phyloP scores from a whole-genome alignment of 1,284 basidiomycete genomes.

The Erythrobasidium hasegawianum region DNA sequence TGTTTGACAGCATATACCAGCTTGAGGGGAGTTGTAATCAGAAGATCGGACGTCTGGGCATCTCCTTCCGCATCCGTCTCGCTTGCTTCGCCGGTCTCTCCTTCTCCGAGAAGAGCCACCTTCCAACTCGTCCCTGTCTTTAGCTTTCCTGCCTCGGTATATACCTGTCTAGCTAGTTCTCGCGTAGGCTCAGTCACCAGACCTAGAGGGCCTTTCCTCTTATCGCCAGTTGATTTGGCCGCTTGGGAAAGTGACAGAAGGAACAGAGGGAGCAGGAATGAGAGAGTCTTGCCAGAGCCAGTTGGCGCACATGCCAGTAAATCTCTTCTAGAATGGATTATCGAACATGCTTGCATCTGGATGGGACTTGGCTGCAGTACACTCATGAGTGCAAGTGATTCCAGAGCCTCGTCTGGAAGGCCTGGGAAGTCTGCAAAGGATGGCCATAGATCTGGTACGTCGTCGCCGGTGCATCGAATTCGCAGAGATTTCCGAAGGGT shows the following conservation, averaged over 20 bases:
- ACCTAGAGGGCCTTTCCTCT: slow-evolving; percentile 53
- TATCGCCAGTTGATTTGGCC: not conserved
- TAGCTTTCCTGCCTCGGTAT: slow-evolving; percentile 82
- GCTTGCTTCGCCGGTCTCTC: slow-evolving; percentile 5
- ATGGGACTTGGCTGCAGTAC: slow-evolving; percentile 48
- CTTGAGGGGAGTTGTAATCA: slow-evolving; percentile 75
- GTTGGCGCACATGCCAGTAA: slow-evolving; percentile 89
- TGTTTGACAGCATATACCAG: slow-evolving; percentile 69
- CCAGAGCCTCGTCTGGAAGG: slow-evolving; percentile 64
- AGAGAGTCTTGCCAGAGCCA: slow-evolving; percentile 87
- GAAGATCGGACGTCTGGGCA: slow-evolving; percentile 55
- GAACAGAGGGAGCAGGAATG: slow-evolving; percentile 79
- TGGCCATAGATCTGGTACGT: slow-evolving; percentile 49
- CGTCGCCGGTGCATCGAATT: slow-evolving; percentile 50
- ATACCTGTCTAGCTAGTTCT: slow-evolving; percentile 94
- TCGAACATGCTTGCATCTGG: slow-evolving; percentile 48
- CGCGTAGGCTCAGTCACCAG: slow-evolving; percentile 86
- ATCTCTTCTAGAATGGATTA: slow-evolving; percentile 62
- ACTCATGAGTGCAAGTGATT: slow-evolving; percentile 68
- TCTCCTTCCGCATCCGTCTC: slow-evolving; percentile 5
- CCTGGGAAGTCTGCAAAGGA: slow-evolving; percentile 46
- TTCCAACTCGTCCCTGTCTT: slow-evolving; percentile 79
- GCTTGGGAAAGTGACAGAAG: slow-evolving; percentile 48
- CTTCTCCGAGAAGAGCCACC: slow-evolving; percentile 66
- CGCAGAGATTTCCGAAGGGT: slow-evolving; percentile 44